Conservation (phyloP, 441 rosid genomes). For the Corymbia calophylla region DNA sequence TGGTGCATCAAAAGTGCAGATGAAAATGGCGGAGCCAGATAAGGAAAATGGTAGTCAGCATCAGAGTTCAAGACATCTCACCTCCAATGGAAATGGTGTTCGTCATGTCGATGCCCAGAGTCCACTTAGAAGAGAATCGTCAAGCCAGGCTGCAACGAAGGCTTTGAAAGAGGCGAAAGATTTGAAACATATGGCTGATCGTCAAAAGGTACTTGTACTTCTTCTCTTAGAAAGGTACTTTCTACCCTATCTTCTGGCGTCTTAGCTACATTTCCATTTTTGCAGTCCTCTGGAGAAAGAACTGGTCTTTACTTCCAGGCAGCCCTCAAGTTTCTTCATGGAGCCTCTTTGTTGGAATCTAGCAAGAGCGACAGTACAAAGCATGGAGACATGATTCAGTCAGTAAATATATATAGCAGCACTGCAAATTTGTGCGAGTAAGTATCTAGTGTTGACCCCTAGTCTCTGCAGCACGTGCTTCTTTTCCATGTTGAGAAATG, state of each 20-base stretch:
- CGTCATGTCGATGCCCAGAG: conserved; percentile 55
- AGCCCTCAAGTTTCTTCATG: conserved; percentile 87
- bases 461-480: not conserved
- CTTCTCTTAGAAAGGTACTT: conserved; percentile 8
- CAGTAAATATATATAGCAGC: conserved; percentile 59
- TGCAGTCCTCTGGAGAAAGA: conserved; percentile 67
- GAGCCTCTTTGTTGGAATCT: conserved; percentile 74
- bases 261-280: conserved; percentile 4
- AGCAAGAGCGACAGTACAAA: conserved; percentile 54
- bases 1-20: conserved; percentile 30
- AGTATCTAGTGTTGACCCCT: conserved; percentile 22
- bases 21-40: conserved; percentile 37
- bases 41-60: conserved; percentile 38
- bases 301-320: conserved; percentile 89
- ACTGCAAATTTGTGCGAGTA: conserved; percentile 97
- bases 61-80: conserved; percentile 28
- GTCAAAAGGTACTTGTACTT: conserved; percentile 51
- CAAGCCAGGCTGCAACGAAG: conserved; percentile 62
- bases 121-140: conserved; percentile 66
- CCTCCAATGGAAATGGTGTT: conserved; percentile 44
- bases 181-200: conserved; percentile 95
- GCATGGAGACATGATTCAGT: conserved; percentile 65
- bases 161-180: conserved; percentile 90
- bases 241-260: not conserved
- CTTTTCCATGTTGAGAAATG: not conserved